phyloP scores from a whole-genome alignment of 1,284 basidiomycete species.

The Heterobasidion occidentale region DNA sequence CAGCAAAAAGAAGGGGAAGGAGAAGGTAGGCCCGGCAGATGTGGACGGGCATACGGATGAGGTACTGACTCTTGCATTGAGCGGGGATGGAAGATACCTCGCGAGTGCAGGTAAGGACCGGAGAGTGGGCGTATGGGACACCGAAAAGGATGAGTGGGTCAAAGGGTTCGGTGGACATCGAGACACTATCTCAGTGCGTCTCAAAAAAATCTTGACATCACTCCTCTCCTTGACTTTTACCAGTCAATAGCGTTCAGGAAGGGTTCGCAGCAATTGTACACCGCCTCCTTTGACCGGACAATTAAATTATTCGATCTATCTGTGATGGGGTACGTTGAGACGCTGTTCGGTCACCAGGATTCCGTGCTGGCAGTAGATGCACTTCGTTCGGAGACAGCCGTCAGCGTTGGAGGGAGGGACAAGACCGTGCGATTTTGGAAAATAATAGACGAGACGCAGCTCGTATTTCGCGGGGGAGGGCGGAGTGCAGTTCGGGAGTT shows the following conservation, averaged over 20 bases:
- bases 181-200: conserved; percentile 76
- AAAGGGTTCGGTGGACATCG: conserved; percentile 80
- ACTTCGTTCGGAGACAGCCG: conserved; percentile 76
- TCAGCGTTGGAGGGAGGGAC: conserved; percentile 87
- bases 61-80: conserved; percentile 77
- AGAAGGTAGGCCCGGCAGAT: conserved; percentile 19
- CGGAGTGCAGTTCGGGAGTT: conserved; percentile 73
- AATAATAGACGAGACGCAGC: conserved; percentile 90
- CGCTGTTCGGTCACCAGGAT: conserved; percentile 97
- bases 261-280: conserved; percentile 80
- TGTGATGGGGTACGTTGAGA: conserved; percentile 90
- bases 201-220: background rate
- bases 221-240: background rate
- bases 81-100: conserved; percentile 78
- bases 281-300: conserved; percentile 86
- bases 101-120: conserved; percentile 85
- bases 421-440: conserved; percentile 95
- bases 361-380: conserved; percentile 73
- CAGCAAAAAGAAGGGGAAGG: conserved; percentile 39
- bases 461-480: conserved; percentile 93
- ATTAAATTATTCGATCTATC: conserved; percentile 85
- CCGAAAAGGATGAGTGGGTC: conserved; percentile 64
- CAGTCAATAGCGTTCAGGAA: conserved; percentile 79
- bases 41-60: conserved; percentile 81
- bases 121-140: conserved; percentile 80